phyloP scores from a whole-genome alignment of 2,329 filamentous ascomycete genomes.

The Alternaria sp. region DNA sequence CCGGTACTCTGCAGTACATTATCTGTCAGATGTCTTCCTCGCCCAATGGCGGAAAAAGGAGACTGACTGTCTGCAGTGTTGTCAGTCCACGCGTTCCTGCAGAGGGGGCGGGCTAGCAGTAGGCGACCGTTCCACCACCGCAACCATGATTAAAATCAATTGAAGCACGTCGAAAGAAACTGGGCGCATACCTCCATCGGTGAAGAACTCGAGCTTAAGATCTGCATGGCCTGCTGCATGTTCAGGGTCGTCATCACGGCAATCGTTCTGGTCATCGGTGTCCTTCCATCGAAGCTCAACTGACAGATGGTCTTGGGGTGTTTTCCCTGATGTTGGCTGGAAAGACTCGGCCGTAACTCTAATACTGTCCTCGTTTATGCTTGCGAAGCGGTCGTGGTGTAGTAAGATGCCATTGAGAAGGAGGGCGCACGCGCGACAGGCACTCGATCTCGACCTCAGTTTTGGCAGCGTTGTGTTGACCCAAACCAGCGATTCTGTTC shows the following conservation, averaged over 20 bases:
- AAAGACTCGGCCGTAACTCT: slow-evolving; percentile 44
- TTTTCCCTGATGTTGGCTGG: slow-evolving; percentile 19
- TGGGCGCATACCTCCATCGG: slow-evolving; percentile 45
- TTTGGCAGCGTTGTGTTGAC: slow-evolving; percentile 42
- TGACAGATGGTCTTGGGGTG: slow-evolving; percentile 46
- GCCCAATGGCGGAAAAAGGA: slow-evolving; percentile 48
- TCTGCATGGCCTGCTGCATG: slow-evolving; percentile 41
- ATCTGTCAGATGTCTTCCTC: slow-evolving; percentile 42
- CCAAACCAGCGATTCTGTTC: slow-evolving; percentile 32
- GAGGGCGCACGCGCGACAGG: slow-evolving; percentile 46
- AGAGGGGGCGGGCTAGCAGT: slow-evolving; percentile 11
- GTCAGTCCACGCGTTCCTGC: slow-evolving; percentile 12
- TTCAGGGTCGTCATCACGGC: slow-evolving; percentile 33
- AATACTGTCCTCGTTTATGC: slow-evolving; percentile 36
- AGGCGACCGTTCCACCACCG: slow-evolving; percentile 2
- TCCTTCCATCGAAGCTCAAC: slow-evolving; percentile 47
- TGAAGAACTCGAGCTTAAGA: slow-evolving; percentile 49
- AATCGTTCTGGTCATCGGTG: slow-evolving; percentile 27
- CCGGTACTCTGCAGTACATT: slow-evolving; percentile 43
- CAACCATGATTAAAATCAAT: not conserved
- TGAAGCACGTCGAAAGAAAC: not conserved
- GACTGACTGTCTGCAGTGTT: slow-evolving; percentile 46
- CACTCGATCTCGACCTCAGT: slow-evolving; percentile 40
- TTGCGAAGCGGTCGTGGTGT: slow-evolving; percentile 44
- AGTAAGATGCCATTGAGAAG: slow-evolving; percentile 46